These are phyloP conservation scores for Arthrobotrys entomopaga DNA, from an alignment of 2,329 filamentous ascomycete species.

Conservation along the genomic window DNA sequence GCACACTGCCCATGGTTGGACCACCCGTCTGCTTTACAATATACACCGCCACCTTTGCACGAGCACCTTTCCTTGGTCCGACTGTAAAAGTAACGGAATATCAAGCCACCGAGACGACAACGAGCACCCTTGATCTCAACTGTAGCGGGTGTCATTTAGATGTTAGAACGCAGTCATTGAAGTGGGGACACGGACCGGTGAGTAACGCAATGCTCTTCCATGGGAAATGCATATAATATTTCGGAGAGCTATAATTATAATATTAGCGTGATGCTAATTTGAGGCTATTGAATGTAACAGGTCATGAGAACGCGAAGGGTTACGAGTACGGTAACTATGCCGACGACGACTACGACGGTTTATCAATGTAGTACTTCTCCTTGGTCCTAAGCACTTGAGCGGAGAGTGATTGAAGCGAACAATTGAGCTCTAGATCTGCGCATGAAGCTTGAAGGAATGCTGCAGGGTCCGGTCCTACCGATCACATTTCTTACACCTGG, in stretches of 20 bases:
- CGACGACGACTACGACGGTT: conserved; percentile 11
- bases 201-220: conserved; percentile 1
- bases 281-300: not conserved
- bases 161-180: not conserved
- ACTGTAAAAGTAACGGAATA: conserved; percentile 22
- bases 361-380: conserved; percentile 28
- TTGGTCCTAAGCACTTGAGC: not conserved
- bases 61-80: not conserved
- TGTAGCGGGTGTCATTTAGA: conserved; percentile 21
- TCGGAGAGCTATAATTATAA: too few species aligned
- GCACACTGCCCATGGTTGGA: not conserved
- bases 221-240: not conserved
- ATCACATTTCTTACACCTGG: too few species aligned
- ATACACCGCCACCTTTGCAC: conserved; percentile 2
- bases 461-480: too few species aligned
- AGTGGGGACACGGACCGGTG: conserved; percentile 22
- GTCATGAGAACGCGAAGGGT: not conserved
- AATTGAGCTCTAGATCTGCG: too few species aligned
- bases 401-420: too few species aligned
- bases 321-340: conserved; percentile 14
- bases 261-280: not conserved
- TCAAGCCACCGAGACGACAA: conserved; percentile 4
- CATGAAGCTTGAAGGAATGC: too few species aligned
- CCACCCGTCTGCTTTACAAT: conserved; percentile 16
- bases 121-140: conserved; percentile 6